A percentile compares a stretch with the other conserved stretches of the same genome.
Evolutionary conservation across 176 grass and related monocot species (phyloP).

Genomic region (Themeda triandra): DNA sequence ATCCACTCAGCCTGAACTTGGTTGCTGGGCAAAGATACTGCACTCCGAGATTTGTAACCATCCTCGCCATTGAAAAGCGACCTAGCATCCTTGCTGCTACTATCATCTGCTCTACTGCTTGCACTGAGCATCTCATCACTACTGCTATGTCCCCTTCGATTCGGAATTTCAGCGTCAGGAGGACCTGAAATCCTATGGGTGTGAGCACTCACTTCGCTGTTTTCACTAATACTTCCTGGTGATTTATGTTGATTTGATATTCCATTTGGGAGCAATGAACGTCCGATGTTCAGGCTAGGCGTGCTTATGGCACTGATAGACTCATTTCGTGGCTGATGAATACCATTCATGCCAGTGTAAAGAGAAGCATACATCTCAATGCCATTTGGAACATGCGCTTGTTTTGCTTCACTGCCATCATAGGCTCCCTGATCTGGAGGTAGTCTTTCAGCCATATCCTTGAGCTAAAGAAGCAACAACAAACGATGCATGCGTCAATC

Average conservation of each 20-base stretch:
- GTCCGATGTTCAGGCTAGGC: slow-evolving; percentile 20
- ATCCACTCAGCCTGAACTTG: slow-evolving; percentile 89
- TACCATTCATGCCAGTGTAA: slow-evolving; percentile 50
- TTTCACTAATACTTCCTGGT: slow-evolving; percentile 38
- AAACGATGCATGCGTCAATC: slow-evolving; percentile 11
- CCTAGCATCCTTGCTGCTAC: slow-evolving; percentile 43
- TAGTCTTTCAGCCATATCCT: slow-evolving; percentile 93
- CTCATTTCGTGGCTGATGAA: slow-evolving; percentile 55
- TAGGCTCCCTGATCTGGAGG: slow-evolving; percentile 59
- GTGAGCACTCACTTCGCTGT: slow-evolving; percentile 47
- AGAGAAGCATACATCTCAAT: slow-evolving; percentile 35
- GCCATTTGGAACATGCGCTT: slow-evolving; percentile 41
- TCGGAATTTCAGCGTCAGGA: slow-evolving; percentile 26
- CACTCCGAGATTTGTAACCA: slow-evolving; percentile 52
- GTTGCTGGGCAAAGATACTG: slow-evolving; percentile 36
- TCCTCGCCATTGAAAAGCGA: slow-evolving; percentile 57
- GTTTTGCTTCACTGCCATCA: slow-evolving; percentile 51
- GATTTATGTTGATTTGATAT: slow-evolving; percentile 48
- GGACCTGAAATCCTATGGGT: slow-evolving; percentile 40
- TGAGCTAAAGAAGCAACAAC: slow-evolving; percentile 52
- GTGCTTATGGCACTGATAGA: slow-evolving; percentile 28
- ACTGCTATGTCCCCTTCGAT: slow-evolving; percentile 32
- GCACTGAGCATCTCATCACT: slow-evolving; percentile 41
- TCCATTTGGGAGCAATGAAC: slow-evolving; percentile 38
- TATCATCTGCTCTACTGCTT: slow-evolving; percentile 41